Conservation (phyloP, 2,329 filamentous ascomycete species). For the Fusarium sterilihyphosum region DNA sequence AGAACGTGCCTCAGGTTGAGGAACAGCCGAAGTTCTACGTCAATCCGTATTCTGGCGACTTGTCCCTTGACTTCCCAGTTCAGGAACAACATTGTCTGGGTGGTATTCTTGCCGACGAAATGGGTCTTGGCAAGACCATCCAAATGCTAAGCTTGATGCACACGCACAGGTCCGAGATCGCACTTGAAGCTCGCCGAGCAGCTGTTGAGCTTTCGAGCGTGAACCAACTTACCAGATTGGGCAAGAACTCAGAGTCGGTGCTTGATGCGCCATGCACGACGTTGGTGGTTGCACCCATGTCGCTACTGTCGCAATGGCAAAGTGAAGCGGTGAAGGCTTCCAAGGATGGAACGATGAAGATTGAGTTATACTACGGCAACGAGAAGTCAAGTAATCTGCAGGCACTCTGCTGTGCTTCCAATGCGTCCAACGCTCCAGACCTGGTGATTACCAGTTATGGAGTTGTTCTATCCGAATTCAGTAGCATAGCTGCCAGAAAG, state of each 20-base stretch:
- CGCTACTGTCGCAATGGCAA: conserved; percentile 95
- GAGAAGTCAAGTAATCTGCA: conserved; percentile 85
- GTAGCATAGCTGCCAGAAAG: conserved; percentile 71
- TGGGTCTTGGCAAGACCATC: conserved; percentile 98
- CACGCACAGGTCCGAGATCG: conserved; percentile 73
- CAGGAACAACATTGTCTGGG: conserved; percentile 96
- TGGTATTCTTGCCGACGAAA: conserved; percentile 93
- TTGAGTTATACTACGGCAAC: conserved; percentile 89
- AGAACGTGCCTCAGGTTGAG: conserved; percentile 72
- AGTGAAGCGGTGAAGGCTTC: conserved; percentile 95
- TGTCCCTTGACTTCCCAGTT: conserved; percentile 89
- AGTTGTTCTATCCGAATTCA: conserved; percentile 87
- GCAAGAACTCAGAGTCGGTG: conserved; percentile 64
- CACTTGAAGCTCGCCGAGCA: conserved; percentile 50
- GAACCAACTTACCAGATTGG: conserved; percentile 70
- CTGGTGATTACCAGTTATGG: conserved; percentile 96
- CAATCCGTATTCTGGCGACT: conserved; percentile 95
- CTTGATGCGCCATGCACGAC: conserved; percentile 86
- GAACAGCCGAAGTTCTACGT: conserved; percentile 85
- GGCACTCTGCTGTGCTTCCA: conserved; percentile 78
- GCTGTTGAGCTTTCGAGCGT: conserved; percentile 54
- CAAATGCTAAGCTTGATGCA: conserved; percentile 97
- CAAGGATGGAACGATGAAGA: conserved; percentile 81
- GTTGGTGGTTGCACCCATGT: conserved; percentile 96
- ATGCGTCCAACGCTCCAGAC: conserved; percentile 81